Base-by-base conservation (phyloP, 176 grass and related monocot species). In the Bromus sterilis region DNA sequence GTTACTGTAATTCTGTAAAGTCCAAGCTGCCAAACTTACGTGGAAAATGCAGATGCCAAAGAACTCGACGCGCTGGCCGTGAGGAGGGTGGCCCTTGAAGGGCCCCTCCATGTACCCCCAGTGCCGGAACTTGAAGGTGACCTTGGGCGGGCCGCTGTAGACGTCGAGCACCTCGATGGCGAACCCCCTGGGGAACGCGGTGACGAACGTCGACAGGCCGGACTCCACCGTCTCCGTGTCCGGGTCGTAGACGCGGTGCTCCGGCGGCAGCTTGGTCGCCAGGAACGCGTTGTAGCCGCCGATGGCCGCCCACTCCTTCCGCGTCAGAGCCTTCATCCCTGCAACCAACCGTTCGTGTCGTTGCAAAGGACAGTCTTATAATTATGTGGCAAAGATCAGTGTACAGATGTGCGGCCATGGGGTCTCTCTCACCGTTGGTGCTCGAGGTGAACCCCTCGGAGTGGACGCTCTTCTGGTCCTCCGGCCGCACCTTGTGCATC, bases 101-200 rank as follows among this genome's bases (percentile, higher is more conserved):
- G 88, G 94, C 0, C 94, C 94, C 23, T 97, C 91, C 86, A 93
- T 91, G 86, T 93, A 89, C 1, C 91, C 84, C 94, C 89, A 97
- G 86, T 97, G 94, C 13, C 89, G 78, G 86, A 93, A 91, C 89
- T 89, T 89, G 91, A 86, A 97, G 39, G 49, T 53, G 29, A 97
- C 59, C 86, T 7, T 77, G 0, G 91, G 94, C 10, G 91, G 84
- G 2, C 91, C 91, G 31, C 78, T 83, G 65, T 93, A 91, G 18
- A 97, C 91, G 8, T 89, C 76, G 24, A 93, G 74, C 55, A 97
- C 84, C 80, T 93, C 94, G 55, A 92, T 61, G 20, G 89, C 91
- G 66, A 97, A 97, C 2, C 94, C 94, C 0, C 94, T 30, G 2
- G 94, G 91, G 30, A 97, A 91, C 2, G 86, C 80, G 5, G 86